Percentiles rank a stretch among this genome's conserved stretches.
Evolutionary conservation across 2,329 filamentous ascomycete genomes (phyloP).

Genomic region (Graphilbum ipis-grandicollis): DNA sequence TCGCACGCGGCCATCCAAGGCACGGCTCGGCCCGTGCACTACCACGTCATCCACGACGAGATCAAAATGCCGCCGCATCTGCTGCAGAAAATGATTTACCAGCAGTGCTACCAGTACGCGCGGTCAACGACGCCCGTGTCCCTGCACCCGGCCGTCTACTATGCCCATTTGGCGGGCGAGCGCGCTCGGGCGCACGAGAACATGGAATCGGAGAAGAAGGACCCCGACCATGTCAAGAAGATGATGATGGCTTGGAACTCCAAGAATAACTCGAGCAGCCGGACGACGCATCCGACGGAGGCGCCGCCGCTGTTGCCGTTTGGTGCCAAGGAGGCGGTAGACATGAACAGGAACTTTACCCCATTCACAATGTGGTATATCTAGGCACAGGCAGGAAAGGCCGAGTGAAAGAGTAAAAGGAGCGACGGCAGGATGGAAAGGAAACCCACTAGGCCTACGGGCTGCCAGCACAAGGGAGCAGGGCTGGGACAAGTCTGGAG

Average conservation of each 20-base stretch:
- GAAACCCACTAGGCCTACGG: too few species aligned
- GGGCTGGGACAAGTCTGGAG: too few species aligned
- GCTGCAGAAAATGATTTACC: conserved; percentile 78
- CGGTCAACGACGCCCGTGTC: conserved; percentile 88
- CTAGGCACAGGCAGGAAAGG: conserved; percentile 11
- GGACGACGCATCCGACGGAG: conserved; percentile 6
- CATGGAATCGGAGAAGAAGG: conserved; percentile 24
- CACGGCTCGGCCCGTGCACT: conserved; percentile 81
- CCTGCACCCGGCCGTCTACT: conserved; percentile 79
- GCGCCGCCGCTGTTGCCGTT: conserved; percentile 15
- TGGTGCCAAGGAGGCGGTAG: conserved; percentile 7
- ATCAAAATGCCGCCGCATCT: conserved; percentile 46
- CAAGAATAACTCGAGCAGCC: conserved; percentile 18
- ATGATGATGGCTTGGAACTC: conserved; percentile 20
- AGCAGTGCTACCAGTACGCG: conserved; percentile 86
- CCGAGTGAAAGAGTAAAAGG: too few species aligned
- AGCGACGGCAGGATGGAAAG: too few species aligned
- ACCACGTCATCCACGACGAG: conserved; percentile 79
- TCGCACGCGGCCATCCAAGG: conserved; percentile 70
- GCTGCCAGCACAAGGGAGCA: too few species aligned
- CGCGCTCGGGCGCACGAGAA: conserved; percentile 63
- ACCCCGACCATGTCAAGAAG: conserved; percentile 25
- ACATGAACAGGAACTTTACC: conserved; percentile 13
- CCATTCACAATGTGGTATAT: conserved; percentile 27
- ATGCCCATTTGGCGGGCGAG: conserved; percentile 75